Base-by-base conservation (phyloP, 805 yeast genomes). In the Ogataea angusta region DNA sequence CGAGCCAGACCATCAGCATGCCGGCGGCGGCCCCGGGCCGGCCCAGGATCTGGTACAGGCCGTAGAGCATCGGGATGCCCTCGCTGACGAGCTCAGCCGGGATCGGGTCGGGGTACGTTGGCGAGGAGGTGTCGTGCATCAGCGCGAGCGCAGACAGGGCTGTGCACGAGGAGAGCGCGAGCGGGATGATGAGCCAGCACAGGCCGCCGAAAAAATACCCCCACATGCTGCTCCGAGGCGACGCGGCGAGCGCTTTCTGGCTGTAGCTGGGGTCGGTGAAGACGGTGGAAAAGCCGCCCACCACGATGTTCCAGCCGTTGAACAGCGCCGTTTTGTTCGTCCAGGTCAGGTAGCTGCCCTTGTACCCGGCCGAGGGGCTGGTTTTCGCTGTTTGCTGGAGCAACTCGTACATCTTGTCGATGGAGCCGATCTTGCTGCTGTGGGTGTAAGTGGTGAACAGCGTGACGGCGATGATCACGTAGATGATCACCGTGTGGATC, bases 401-500 rank as follows among this genome's bases (percentile, higher is more conserved):
- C 22, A 63, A 40, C 10, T 64, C 68, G 53, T 59, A 60, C 59
- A 65, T 54, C 34, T 43, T 55, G 35, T 57, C 66, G 9, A 63
- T 59, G 8, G 67, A 61, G 2, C 69, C 69, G 17, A 63, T 57
- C 35, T 48, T 40, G 21, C 47, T 37, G 13, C 65, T 47, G 22
- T 32, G 30, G 12, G 60, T 49, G 44, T 56, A 64, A 9, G 60
- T 50, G 15, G 50, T 55, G 41, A 52, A 60, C 26, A 52, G 31
- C 17, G 57, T 40, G 10, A 50, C 52, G 10, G 54, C 42, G 10
- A 71, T 54, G 15, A 71, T 60, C 17, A 65, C 48, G 44, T 66
- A 69, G 33, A 73, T 66, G 38, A 73, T 66, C 22, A 70, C 71
- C 0, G 76, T 69, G 52, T 73, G 78, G 34, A 69, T 64, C 69